A percentile compares a stretch with the other conserved stretches of the same genome.
Evolutionary conservation across 352 stramenopile genomes (phyloP).

Genomic region (Pythium rishiriense): DNA sequence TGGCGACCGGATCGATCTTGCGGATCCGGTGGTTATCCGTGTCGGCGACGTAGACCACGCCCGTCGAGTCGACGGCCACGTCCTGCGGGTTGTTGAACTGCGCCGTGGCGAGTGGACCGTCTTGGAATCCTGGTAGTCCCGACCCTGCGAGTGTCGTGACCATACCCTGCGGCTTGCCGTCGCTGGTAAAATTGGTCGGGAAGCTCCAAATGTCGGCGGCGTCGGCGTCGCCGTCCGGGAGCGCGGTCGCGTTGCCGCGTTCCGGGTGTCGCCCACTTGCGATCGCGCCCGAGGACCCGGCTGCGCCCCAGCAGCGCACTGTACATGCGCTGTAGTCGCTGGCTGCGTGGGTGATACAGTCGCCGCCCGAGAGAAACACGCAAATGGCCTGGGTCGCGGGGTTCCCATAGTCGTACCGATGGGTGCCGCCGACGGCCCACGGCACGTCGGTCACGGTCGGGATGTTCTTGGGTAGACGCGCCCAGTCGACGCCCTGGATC

Average conservation of each 20-base stretch:
- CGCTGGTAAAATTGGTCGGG: constrained; percentile 35
- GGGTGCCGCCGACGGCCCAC: constrained; percentile 87
- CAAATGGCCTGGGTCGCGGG: constrained; percentile 76
- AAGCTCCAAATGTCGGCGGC: constrained; percentile 73
- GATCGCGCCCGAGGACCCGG: constrained; percentile 38
- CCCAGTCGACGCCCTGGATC: constrained; percentile 89
- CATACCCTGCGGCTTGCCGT: constrained; percentile 84
- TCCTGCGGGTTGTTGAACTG: constrained; percentile 90
- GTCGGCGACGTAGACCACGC: constrained; percentile 95
- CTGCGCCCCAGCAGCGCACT: constrained; percentile 90
- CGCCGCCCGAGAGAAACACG: constrained; percentile 83
- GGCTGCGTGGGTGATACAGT: constrained; percentile 78
- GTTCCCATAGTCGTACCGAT: constrained; percentile 93
- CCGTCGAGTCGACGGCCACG: constrained; percentile 89
- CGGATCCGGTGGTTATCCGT: constrained; percentile 94
- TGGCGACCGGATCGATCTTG: constrained; percentile 56
- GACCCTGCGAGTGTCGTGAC: constrained; percentile 90
- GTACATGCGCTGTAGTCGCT: constrained; percentile 89
- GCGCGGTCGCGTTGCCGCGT: constrained; percentile 28
- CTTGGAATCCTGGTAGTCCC: constrained; percentile 69
- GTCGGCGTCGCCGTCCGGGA: constrained; percentile 37
- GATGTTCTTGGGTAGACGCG: constrained; percentile 82
- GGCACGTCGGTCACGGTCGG: constrained; percentile 91
- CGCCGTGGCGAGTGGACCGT: constrained; percentile 65
- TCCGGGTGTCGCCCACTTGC: constrained; percentile 34